Evolutionary conservation across 177 flowering plant species (phyloP), one percentile per base, ranked within the genome.

Genomic region (Vitis hybrid): DNA sequence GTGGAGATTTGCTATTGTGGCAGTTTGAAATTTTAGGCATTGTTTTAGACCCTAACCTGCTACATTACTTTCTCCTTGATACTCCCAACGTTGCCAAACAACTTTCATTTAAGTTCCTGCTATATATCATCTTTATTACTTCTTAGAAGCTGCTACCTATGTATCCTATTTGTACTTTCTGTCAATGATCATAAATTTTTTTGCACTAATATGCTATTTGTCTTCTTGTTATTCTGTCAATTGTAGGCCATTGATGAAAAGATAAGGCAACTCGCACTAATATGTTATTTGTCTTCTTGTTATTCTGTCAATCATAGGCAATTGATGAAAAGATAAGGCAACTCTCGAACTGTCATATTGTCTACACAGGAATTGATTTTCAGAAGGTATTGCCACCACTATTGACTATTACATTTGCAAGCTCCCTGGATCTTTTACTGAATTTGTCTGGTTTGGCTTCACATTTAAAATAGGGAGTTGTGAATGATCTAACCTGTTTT

Each of bases 311-410:
- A 60, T 82, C 68, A 61, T 71, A 95, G 98, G 98, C 97, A 68
- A 93, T 95, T 73, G 98, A 95, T 82, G 98, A 91, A 76, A 95
- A 90, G 85, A 95, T 95, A 66, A 83, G 88, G 78, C 97, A 95
- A 78, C 92, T 95, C 58, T 95, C 99, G 12, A 93, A 93, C 74
- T 93, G 98, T 79, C 99, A 95, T 75, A 87, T 85, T 78, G 88
- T 93, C 51, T 90, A 93, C 75, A 68, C 86, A 34, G 98, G 93
- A 68, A 84, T 91, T 71, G 97, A 91, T 79, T 93, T 93, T 77
- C 92, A 87, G 75, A 95, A 91, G 99, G 99, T 93, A 81, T 57
- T 65, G 19, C 34, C 45, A 4, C 66, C 50, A 15, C 10, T 10
- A 31, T 66, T 52, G 49, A 53, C 16, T 53, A 53, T 53, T 13